Evolutionary conservation across 805 yeast species (phyloP).

Genomic region (Nakazawaea sp.): DNA sequence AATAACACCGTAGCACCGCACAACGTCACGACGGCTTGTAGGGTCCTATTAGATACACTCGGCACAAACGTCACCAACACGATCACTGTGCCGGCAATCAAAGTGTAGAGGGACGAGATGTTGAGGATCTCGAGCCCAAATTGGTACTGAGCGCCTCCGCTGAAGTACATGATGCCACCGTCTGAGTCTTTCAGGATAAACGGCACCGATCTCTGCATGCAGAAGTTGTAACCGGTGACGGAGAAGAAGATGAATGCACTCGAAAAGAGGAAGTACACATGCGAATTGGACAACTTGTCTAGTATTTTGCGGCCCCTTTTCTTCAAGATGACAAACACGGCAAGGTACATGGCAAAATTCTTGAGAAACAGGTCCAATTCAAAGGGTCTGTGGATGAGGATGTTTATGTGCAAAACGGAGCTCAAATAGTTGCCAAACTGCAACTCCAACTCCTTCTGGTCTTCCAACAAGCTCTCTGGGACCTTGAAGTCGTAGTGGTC

Average conservation of each 20-base stretch:
- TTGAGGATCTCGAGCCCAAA: conserved; percentile 62
- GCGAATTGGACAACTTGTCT: conserved; percentile 11
- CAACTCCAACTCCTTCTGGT: conserved; percentile 28
- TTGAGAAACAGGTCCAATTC: conserved; percentile 33
- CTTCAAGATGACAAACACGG: conserved; percentile 38
- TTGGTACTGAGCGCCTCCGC: conserved; percentile 64
- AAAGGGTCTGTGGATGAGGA: conserved; percentile 35
- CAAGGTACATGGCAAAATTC: conserved; percentile 40
- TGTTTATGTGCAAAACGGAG: conserved; percentile 33
- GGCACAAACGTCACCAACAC: conserved; percentile 33
- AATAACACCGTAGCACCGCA: conserved; percentile 26
- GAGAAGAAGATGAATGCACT: conserved; percentile 32
- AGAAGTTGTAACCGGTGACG: conserved; percentile 59
- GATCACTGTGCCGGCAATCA: conserved; percentile 35
- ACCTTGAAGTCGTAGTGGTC: conserved; percentile 20
- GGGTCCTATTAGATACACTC: conserved; percentile 2
- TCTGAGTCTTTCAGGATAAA: conserved; percentile 48
- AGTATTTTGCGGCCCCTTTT: conserved; percentile 32
- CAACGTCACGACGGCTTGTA: conserved; percentile 13
- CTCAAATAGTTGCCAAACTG: conserved; percentile 51
- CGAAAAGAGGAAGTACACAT: conserved; percentile 6
- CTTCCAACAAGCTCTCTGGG: conserved; percentile 17
- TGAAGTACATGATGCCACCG: conserved; percentile 45
- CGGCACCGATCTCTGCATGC: conserved; percentile 54
- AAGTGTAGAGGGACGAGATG: conserved; percentile 42